Evolutionary conservation across 1,284 basidiomycete species (phyloP), one percentile per base, ranked within the genome.

Genomic region (Anthracocystis walkeri): DNA sequence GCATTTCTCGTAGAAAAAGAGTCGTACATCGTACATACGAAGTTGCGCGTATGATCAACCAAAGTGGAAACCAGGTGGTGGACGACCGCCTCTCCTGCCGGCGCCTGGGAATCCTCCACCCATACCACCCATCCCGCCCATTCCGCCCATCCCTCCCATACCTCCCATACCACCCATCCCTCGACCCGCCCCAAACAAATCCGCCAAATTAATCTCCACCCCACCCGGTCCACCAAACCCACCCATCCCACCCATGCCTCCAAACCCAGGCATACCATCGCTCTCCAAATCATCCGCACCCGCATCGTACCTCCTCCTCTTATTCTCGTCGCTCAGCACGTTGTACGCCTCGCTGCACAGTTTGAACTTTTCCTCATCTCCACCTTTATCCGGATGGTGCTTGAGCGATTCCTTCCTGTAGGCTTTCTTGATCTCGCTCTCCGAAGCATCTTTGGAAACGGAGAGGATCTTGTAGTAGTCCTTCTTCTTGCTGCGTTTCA

Each of bases 391-490:
- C 6, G 83, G 83, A 48, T 85, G 83, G 54, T 85, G 83, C 60
- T 82, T 82, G 59, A 85, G 75, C 58, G 75, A 78, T 49, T 80
- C 78, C 25, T 75, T 75, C 20, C 82, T 65, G 55, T 82, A 83
- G 1, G 82, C 82, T 51, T 90, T 91, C 86, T 92, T 92, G 87
- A 97, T 91, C 23, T 93, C 91, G 77, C 92, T 91, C 18, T 95
- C 94, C 7, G 86, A 87, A 23, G 95, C 95, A 51, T 88, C 87
- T 85, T 90, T 92, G 77, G 87, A 85, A 55, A 97, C 85, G 69
- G 91, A 92, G 25, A 97, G 89, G 1, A 90, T 87, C 79, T 91
- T 90, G 89, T 95, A 95, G 87, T 94, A 94, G 87, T 84, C 82
- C 64, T 82, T 80, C 66, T 82, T 75, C 63, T 83, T 82, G 75